A percentile compares a stretch with the other conserved stretches of the same genome.
Evolutionary conservation across 2,329 filamentous ascomycete genomes (phyloP).

Genomic region (Aspergillus floridensis): DNA sequence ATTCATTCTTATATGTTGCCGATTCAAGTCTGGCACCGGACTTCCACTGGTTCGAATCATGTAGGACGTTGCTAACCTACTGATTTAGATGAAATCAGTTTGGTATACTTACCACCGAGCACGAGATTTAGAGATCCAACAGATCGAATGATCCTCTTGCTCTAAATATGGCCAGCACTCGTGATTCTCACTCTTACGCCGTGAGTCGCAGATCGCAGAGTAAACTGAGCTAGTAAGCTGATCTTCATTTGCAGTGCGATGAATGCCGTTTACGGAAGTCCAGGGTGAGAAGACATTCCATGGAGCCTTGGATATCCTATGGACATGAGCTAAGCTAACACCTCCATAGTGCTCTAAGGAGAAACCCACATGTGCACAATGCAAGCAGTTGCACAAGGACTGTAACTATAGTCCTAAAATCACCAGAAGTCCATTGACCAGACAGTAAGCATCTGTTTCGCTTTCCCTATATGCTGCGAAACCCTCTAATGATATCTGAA

Average conservation of each 20-base stretch:
- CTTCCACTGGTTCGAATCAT: background rate
- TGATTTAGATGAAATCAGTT: constrained; percentile 31
- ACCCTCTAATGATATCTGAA: constrained; percentile 15
- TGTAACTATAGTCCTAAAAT: constrained; percentile 45
- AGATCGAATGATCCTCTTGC: constrained; percentile 18
- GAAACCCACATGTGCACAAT: constrained; percentile 39
- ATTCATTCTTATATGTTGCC: background rate
- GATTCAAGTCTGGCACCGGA: background rate
- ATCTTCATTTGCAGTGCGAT: constrained; percentile 31
- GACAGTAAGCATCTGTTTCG: constrained; percentile 33
- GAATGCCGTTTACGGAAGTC: constrained; percentile 42
- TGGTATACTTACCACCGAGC: constrained; percentile 31
- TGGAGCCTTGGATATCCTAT: background rate
- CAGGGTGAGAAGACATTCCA: constrained; percentile 27
- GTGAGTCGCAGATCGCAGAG: constrained; percentile 27
- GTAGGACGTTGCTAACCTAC: constrained; percentile 20
- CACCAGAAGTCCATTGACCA: constrained; percentile 42
- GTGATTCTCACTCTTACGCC: constrained; percentile 42
- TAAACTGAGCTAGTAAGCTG: constrained; percentile 6
- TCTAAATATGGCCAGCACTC: constrained; percentile 40
- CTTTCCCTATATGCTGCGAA: constrained; percentile 5
- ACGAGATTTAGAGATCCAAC: constrained; percentile 25
- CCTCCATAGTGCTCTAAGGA: constrained; percentile 41
- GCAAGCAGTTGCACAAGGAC: constrained; percentile 39
- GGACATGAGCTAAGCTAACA: background rate